Evolutionary conservation across 176 grass and related monocot genomes (phyloP).

Genomic region (Musa beccarii): DNA sequence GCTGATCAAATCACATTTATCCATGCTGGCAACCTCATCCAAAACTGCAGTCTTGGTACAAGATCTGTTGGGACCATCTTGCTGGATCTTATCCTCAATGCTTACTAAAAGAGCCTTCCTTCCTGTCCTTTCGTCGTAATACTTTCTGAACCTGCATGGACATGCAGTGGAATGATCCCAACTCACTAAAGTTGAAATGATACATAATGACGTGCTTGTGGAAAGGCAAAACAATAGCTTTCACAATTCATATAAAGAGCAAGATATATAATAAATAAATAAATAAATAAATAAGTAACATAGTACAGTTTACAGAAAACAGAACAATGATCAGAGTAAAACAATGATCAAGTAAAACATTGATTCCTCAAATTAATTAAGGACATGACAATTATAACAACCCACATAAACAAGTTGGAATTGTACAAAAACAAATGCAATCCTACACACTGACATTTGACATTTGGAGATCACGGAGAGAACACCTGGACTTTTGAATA

Average conservation of each 20-base stretch:
- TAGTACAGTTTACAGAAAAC: background rate
- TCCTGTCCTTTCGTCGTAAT: background rate
- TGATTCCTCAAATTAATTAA: background rate
- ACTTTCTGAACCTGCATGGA: background rate
- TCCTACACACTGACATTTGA: background rate
- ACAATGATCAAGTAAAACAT: background rate
- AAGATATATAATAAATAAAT: too few relatives aligned
- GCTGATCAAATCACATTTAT: background rate
- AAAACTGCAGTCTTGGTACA: background rate
- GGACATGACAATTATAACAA: background rate
- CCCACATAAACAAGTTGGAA: background rate
- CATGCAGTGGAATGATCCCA: background rate
- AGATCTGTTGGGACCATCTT: background rate
- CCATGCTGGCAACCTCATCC: background rate
- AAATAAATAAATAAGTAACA: background rate
- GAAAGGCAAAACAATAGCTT: background rate
- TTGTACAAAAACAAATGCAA: slow-evolving; percentile 11
- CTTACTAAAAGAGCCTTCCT: background rate
- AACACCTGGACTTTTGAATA: slow-evolving; percentile 9
- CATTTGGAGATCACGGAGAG: background rate
- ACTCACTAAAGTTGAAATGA: background rate
- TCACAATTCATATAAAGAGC: background rate
- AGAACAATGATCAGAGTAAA: background rate
- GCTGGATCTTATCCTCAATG: background rate
- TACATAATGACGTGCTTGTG: background rate